Evolutionary conservation across 345 rosid species (phyloP).

Genomic region (Pseudoturritis turrita): DNA sequence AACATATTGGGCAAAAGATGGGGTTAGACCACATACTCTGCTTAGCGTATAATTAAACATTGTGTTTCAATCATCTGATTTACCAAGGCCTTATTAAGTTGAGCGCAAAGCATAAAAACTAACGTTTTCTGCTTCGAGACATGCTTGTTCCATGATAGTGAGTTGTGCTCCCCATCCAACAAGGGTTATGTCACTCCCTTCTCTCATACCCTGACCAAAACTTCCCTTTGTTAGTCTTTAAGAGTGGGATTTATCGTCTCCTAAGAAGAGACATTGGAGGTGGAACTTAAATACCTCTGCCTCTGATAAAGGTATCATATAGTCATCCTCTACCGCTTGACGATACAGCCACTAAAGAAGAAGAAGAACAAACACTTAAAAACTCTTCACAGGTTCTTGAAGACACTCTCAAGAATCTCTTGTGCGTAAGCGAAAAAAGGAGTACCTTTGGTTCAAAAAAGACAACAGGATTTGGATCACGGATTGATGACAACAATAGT

Average conservation of each 20-base stretch:
- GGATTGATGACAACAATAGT: conserved; percentile 60
- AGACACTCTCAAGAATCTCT: neutral
- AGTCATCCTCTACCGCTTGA: conserved; percentile 72
- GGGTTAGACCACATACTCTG: conserved; percentile 64
- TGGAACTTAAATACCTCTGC: conserved; percentile 55
- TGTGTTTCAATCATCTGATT: neutral
- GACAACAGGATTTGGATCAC: conserved; percentile 73
- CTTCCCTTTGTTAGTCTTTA: neutral
- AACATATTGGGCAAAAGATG: neutral
- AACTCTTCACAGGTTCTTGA: neutral
- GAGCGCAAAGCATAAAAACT: neutral
- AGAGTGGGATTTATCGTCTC: neutral
- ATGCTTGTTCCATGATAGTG: conserved; percentile 71
- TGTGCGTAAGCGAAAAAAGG: neutral
- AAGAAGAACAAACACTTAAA: neutral
- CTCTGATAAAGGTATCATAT: conserved; percentile 75
- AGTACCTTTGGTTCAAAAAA: conserved; percentile 85
- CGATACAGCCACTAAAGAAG: conserved; percentile 70
- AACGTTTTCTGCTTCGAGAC: conserved; percentile 69
- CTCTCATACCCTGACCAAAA: conserved; percentile 35
- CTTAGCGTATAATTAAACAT: too few relatives aligned
- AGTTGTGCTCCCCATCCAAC: conserved; percentile 97
- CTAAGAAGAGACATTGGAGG: neutral
- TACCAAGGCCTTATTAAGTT: neutral
- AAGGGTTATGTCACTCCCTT: conserved; percentile 76